These are phyloP conservation scores for Neohortaea acidophila DNA, from an alignment of 495 filamentous ascomycete species.

Conservation along the genomic window DNA sequence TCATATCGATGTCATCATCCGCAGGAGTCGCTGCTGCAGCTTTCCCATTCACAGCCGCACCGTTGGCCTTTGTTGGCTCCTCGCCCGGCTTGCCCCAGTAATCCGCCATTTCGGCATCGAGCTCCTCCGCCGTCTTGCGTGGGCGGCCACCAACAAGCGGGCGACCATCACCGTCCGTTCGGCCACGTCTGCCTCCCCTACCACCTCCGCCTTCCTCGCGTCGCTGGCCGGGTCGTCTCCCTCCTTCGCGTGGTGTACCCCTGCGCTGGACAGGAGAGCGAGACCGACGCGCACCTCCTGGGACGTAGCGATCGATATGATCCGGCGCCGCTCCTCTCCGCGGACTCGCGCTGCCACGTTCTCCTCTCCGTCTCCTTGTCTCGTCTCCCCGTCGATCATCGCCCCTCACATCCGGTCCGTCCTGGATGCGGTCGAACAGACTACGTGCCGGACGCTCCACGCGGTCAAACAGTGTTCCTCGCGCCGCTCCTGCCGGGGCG, in stretches of 20 bases:
- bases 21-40: background rate
- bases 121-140: constrained; percentile 79
- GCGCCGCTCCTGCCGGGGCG: constrained; percentile 34
- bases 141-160: constrained; percentile 39
- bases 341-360: constrained; percentile 41
- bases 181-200: constrained; percentile 26
- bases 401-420: background rate
- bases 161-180: constrained; percentile 15
- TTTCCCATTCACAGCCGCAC: background rate
- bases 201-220: constrained; percentile 23
- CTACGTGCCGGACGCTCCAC: constrained; percentile 33
- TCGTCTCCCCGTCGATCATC: constrained; percentile 6
- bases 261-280: constrained; percentile 36
- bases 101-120: constrained; percentile 92
- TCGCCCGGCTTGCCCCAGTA: constrained; percentile 46
- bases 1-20: constrained; percentile 19
- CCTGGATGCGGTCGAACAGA: constrained; percentile 15
- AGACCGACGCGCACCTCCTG: constrained; percentile 33
- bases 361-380: constrained; percentile 29
- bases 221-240: constrained; percentile 33
- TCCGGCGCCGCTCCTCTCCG: constrained; percentile 53
- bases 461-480: constrained; percentile 48
- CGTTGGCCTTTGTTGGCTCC: constrained; percentile 3
- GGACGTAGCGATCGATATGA: constrained; percentile 74
- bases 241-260: constrained; percentile 31